These are phyloP conservation scores for Kalmusia sp. DNA, from an alignment of 2,329 filamentous ascomycete genomes.

Conservation along the genomic window DNA sequence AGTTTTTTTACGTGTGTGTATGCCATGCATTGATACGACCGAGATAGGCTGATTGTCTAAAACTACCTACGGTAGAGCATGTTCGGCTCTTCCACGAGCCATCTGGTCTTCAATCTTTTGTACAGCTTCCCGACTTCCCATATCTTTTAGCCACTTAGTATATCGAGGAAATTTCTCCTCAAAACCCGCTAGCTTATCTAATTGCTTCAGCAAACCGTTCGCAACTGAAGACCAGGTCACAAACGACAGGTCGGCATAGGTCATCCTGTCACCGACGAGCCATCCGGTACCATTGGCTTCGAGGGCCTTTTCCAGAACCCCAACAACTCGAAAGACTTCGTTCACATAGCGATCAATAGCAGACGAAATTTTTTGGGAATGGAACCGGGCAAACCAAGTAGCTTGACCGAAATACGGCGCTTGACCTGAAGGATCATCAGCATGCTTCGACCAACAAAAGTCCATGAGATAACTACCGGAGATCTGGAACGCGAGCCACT, in stretches of 20 bases:
- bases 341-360: conserved; percentile 54
- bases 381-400: conserved; percentile 46
- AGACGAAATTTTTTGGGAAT: conserved; percentile 50
- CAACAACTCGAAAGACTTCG: conserved; percentile 53
- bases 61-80: too few relatives aligned
- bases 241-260: neutral
- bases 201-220: neutral
- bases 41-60: too few relatives aligned
- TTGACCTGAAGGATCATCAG: conserved; percentile 15
- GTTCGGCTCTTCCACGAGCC: neutral
- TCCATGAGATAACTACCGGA: neutral
- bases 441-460: neutral
- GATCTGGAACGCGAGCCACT: conserved; percentile 42
- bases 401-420: conserved; percentile 51
- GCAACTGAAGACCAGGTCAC: neutral
- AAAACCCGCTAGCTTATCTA: neutral
- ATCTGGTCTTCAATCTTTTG: neutral
- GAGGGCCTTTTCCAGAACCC: conserved; percentile 48
- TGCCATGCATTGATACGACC: too few relatives aligned
- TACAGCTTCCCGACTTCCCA: neutral
- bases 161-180: neutral
- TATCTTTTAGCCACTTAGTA: neutral
- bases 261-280: conserved; percentile 50
- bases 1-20: too few relatives aligned
- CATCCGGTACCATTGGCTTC: conserved; percentile 36